These are phyloP conservation scores for Stromatinia cepivora DNA, from an alignment of 2,329 filamentous ascomycete genomes.

Conservation along the genomic window DNA sequence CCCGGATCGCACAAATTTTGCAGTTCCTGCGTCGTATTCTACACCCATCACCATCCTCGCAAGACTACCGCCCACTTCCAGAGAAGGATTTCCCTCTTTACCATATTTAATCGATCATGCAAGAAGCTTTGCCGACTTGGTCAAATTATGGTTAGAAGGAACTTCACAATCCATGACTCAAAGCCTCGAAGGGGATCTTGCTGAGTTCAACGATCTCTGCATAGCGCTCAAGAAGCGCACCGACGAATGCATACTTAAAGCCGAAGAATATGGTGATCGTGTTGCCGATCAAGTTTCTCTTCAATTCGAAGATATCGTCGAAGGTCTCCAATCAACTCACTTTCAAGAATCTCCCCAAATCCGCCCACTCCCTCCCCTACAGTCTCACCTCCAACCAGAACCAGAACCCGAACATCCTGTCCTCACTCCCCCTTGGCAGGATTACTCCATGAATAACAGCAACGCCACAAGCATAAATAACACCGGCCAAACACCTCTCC, in stretches of 20 bases:
- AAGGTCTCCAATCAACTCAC: conserved; percentile 30
- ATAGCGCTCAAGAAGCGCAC: conserved; percentile 38
- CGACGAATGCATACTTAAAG: conserved; percentile 39
- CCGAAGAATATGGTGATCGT: conserved; percentile 33
- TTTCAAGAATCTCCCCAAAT: conserved; percentile 11
- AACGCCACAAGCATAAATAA: conserved; percentile 4
- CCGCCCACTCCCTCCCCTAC: neutral
- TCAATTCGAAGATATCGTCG: conserved; percentile 38
- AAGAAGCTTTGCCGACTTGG: conserved; percentile 78
- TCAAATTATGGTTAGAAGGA: conserved; percentile 74
- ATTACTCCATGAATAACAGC: conserved; percentile 18
- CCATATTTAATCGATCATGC: conserved; percentile 91
- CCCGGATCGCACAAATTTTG: conserved; percentile 62
- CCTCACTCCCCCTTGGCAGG: conserved; percentile 29
- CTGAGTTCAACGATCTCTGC: conserved; percentile 39
- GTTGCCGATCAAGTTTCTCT: conserved; percentile 33
- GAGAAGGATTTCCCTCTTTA: conserved; percentile 89
- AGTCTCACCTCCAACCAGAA: conserved; percentile 8
- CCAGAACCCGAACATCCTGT: conserved; percentile 17
- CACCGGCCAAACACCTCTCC: conserved; percentile 11
- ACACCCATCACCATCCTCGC: conserved; percentile 89
- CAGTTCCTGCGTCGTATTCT: conserved; percentile 81
- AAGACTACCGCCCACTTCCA: conserved; percentile 74
- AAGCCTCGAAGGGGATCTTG: conserved; percentile 37
- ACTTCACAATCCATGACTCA: conserved; percentile 33